These are phyloP conservation scores for Paracoccidioides lutzii DNA, from an alignment of 2,329 filamentous ascomycete species.

Conservation along the genomic window DNA sequence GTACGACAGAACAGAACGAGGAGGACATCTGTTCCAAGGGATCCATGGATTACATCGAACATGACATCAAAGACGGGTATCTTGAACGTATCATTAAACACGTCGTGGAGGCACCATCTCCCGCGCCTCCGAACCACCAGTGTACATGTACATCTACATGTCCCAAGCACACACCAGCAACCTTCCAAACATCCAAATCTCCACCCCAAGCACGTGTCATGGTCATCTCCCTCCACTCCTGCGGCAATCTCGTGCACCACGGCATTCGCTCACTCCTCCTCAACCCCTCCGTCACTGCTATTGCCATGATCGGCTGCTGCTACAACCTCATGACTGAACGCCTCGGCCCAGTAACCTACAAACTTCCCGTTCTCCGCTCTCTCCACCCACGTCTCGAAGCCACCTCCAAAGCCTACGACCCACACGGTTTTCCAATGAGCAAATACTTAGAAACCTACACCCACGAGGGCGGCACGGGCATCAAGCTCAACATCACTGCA, in stretches of 20 bases:
- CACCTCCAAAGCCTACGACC: conserved; percentile 63
- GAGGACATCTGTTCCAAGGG: conserved; percentile 14
- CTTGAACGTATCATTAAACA: conserved; percentile 28
- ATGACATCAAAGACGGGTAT: conserved; percentile 32
- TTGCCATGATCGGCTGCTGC: conserved; percentile 94
- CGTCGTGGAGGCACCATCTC: conserved; percentile 17
- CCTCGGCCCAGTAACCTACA: conserved; percentile 74
- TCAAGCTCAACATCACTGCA: conserved; percentile 87
- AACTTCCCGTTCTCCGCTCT: conserved; percentile 64
- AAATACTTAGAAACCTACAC: conserved; percentile 46
- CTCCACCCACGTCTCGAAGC: conserved; percentile 55
- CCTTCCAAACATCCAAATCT: conserved; percentile 4
- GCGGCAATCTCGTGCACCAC: conserved; percentile 92
- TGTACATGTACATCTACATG: background rate
- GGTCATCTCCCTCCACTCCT: conserved; percentile 92
- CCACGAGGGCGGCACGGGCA: conserved; percentile 45
- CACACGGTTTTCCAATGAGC: conserved; percentile 90
- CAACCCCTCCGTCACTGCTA: conserved; percentile 73
- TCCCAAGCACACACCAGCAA: background rate
- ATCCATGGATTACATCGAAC: conserved; percentile 32
- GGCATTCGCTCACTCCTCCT: conserved; percentile 74
- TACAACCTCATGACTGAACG: conserved; percentile 93
- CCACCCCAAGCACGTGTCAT: conserved; percentile 45
- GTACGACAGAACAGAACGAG: background rate
- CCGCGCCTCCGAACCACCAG: background rate